Conservation (phyloP, 2,329 filamentous ascomycete species). For the Claviceps digitariae region DNA sequence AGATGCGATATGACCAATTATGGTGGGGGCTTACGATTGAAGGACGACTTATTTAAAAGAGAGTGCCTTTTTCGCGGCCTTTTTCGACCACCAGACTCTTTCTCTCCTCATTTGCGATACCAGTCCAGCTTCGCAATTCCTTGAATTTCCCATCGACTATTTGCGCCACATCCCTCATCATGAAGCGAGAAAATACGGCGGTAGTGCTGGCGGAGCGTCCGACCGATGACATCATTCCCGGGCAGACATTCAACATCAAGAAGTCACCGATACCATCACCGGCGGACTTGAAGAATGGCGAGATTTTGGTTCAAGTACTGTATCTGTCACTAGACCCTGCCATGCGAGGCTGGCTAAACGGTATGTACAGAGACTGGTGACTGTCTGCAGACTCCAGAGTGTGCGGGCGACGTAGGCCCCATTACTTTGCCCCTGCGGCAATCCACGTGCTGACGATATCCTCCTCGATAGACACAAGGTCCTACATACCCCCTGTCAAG, state of each 20-base stretch:
- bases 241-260: slow-evolving; percentile 48
- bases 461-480: slow-evolving; percentile 24
- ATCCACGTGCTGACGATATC: not conserved
- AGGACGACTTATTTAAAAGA: not conserved
- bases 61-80: not conserved
- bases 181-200: slow-evolving; percentile 31
- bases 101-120: not conserved
- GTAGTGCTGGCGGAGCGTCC: slow-evolving; percentile 54
- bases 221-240: slow-evolving; percentile 44
- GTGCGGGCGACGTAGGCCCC: not conserved
- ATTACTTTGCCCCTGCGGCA: not conserved
- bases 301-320: slow-evolving; percentile 46
- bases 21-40: not conserved
- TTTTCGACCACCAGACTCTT: not conserved
- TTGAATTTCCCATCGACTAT: not conserved
- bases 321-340: slow-evolving; percentile 62
- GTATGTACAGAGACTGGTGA: slow-evolving; percentile 19
- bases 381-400: too few species aligned
- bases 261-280: slow-evolving; percentile 35
- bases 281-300: slow-evolving; percentile 44
- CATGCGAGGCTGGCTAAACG: slow-evolving; percentile 62
- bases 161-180: slow-evolving; percentile 12
- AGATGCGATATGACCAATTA: not conserved
- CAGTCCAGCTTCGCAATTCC: not conserved
- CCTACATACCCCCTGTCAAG: slow-evolving; percentile 56